These are phyloP conservation scores for Ophiobolus disseminans DNA, from an alignment of 2,329 filamentous ascomycete genomes.

Conservation along the genomic window DNA sequence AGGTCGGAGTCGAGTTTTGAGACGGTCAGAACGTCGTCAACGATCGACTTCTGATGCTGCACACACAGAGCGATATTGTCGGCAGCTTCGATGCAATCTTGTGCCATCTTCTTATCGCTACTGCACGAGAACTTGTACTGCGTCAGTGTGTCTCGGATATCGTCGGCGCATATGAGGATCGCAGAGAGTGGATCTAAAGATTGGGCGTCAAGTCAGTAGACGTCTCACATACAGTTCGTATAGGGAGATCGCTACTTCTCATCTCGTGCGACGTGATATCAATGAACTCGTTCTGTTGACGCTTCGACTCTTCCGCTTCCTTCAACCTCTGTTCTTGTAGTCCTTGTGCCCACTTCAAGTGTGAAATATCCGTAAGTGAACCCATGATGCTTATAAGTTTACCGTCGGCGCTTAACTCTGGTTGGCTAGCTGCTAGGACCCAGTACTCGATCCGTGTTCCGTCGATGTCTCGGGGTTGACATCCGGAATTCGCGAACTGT, in stretches of 20 bases:
- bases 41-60: slow-evolving; percentile 44
- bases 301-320: slow-evolving; percentile 25
- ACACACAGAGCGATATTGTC: slow-evolving; percentile 52
- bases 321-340: too few species aligned
- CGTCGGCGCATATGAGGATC: slow-evolving; percentile 43
- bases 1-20: slow-evolving; percentile 42
- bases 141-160: slow-evolving; percentile 34
- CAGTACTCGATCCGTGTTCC: slow-evolving; percentile 54
- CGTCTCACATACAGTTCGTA: too few species aligned
- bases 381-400: slow-evolving; percentile 38
- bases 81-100: slow-evolving; percentile 41
- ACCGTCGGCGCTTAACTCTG: slow-evolving; percentile 34
- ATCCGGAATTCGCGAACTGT: slow-evolving; percentile 48
- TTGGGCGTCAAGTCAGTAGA: too few species aligned
- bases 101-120: slow-evolving; percentile 16
- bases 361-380: slow-evolving; percentile 35
- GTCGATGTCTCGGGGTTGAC: slow-evolving; percentile 42
- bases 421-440: slow-evolving; percentile 46
- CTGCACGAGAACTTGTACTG: slow-evolving; percentile 29
- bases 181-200: slow-evolving; percentile 43
- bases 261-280: slow-evolving; percentile 38
- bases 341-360: too few species aligned
- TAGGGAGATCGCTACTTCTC: too few species aligned
- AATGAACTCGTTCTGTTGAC: slow-evolving; percentile 34
- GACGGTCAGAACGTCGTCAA: slow-evolving; percentile 45